A percentile compares a stretch with the other conserved stretches of the same genome.
These are phyloP conservation scores for Stagonosporopsis cucurbitacearum DNA, from an alignment of 2,329 filamentous ascomycete species.

Conservation along the genomic window DNA sequence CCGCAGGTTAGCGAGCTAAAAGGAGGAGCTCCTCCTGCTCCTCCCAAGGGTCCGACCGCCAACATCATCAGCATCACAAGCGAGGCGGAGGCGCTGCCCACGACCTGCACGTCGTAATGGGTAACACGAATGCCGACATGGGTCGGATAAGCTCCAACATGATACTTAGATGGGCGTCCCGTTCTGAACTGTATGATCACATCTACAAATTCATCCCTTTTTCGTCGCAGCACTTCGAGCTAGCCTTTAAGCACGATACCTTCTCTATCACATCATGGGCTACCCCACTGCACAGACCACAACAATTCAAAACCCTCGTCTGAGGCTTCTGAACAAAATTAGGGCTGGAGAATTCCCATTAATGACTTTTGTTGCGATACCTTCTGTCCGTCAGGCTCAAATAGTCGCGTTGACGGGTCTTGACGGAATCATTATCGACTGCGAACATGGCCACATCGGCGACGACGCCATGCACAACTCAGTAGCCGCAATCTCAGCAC, in stretches of 20 bases:
- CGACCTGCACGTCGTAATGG: background rate
- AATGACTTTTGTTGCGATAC: slow-evolving; percentile 59
- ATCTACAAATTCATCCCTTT: background rate
- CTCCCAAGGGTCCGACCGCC: slow-evolving; percentile 10
- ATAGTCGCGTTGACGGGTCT: slow-evolving; percentile 67
- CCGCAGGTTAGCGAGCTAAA: slow-evolving; percentile 1
- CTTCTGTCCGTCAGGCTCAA: slow-evolving; percentile 57
- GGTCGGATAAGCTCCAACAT: background rate
- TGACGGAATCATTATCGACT: slow-evolving; percentile 71
- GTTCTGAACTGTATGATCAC: background rate
- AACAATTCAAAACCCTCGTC: slow-evolving; percentile 48
- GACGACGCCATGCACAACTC: slow-evolving; percentile 65
- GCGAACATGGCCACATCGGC: slow-evolving; percentile 63
- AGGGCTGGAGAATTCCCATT: slow-evolving; percentile 50
- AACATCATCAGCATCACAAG: slow-evolving; percentile 2
- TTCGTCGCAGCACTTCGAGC: background rate
- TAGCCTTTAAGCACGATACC: background rate
- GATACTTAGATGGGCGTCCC: slow-evolving; percentile 3
- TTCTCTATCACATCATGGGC: slow-evolving; percentile 2
- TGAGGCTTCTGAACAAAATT: slow-evolving; percentile 55
- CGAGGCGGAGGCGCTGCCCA: slow-evolving; percentile 14
- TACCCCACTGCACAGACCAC: slow-evolving; percentile 25
- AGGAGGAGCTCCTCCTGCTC: slow-evolving; percentile 13
- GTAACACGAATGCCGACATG: background rate
- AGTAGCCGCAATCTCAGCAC: slow-evolving; percentile 62